Evolutionary conservation across 192 early-diverging fungal species (phyloP).

Genomic region (Gigaspora rosea): DNA sequence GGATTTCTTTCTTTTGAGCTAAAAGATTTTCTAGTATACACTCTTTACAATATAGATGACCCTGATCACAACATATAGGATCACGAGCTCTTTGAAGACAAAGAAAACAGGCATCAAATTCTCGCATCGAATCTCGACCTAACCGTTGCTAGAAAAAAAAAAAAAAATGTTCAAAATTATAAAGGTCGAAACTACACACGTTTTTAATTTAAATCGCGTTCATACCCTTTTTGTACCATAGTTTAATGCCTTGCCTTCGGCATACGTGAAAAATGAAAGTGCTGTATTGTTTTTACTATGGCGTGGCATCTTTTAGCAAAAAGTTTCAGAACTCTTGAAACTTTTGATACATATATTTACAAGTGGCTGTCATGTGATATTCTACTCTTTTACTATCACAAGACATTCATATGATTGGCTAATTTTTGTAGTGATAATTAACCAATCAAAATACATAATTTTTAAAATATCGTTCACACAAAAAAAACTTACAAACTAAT

Average conservation of each 20-base stretch:
- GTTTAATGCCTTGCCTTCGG: slow-evolving; percentile 79
- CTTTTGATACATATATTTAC: too few species aligned
- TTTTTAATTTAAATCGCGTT: not conserved
- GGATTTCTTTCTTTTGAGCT: too few species aligned
- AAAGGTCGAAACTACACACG: too few species aligned
- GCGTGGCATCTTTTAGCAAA: slow-evolving; percentile 60
- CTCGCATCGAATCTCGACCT: slow-evolving; percentile 79
- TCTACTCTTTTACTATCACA: too few species aligned
- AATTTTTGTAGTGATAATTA: too few species aligned
- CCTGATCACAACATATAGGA: slow-evolving; percentile 66
- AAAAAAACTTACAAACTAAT: not conserved
- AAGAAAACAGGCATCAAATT: slow-evolving; percentile 86
- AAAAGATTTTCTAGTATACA: too few species aligned
- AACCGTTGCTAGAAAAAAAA: slow-evolving; percentile 63
- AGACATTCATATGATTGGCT: too few species aligned
- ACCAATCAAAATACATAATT: not conserved
- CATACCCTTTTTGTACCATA: slow-evolving; percentile 87
- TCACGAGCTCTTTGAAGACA: slow-evolving; percentile 78
- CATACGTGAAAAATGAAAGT: slow-evolving; percentile 87
- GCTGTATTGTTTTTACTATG: slow-evolving; percentile 98
- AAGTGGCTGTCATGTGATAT: too few species aligned
- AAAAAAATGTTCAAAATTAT: too few species aligned
- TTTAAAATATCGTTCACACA: not conserved
- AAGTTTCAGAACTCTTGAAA: too few species aligned
- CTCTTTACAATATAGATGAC: too few species aligned